Evolutionary conservation across 75 land plant genomes (phyloP).

Genomic region (Pinus taeda): DNA sequence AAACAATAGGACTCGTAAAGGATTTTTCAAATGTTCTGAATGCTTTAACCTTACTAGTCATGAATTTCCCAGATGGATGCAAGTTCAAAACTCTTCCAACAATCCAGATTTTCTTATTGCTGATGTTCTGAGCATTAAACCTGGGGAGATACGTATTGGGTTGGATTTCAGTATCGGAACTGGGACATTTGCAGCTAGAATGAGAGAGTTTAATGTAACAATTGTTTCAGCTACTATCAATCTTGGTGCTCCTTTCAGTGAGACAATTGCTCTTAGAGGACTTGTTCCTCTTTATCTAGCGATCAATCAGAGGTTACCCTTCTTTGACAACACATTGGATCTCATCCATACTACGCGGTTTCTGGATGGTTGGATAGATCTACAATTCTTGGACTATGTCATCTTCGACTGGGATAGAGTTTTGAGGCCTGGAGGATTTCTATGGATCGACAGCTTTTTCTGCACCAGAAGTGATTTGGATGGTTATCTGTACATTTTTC

Average conservation of each 20-base stretch:
- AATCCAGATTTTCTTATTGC: slow-evolving; percentile 42
- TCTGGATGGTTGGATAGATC: slow-evolving; percentile 75
- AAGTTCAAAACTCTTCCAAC: slow-evolving; percentile 3
- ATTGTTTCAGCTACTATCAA: slow-evolving; percentile 60
- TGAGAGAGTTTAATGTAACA: slow-evolving; percentile 64
- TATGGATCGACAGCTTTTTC: slow-evolving; percentile 80
- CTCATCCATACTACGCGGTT: slow-evolving; percentile 65
- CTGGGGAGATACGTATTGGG: slow-evolving; percentile 68
- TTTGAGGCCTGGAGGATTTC: slow-evolving; percentile 70
- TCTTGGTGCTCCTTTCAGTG: slow-evolving; percentile 77
- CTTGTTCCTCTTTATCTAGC: slow-evolving; percentile 64
- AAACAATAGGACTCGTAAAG: slow-evolving; percentile 27
- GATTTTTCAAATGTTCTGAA: slow-evolving; percentile 61
- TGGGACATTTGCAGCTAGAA: slow-evolving; percentile 75
- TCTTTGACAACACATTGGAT: slow-evolving; percentile 82
- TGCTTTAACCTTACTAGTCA: slow-evolving; percentile 50
- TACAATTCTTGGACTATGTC: slow-evolving; percentile 55
- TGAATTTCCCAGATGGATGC: slow-evolving; percentile 48
- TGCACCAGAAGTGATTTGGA: slow-evolving; percentile 46
- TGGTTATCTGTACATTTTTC: slow-evolving; percentile 44
- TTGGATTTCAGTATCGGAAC: slow-evolving; percentile 59
- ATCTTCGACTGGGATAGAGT: slow-evolving; percentile 77
- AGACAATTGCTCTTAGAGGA: slow-evolving; percentile 66
- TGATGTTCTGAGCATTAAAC: slow-evolving; percentile 54
- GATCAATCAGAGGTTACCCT: slow-evolving; percentile 60